phyloP scores from a whole-genome alignment of 2,329 filamentous ascomycete species.

The Dactylonectria estremocensis region DNA sequence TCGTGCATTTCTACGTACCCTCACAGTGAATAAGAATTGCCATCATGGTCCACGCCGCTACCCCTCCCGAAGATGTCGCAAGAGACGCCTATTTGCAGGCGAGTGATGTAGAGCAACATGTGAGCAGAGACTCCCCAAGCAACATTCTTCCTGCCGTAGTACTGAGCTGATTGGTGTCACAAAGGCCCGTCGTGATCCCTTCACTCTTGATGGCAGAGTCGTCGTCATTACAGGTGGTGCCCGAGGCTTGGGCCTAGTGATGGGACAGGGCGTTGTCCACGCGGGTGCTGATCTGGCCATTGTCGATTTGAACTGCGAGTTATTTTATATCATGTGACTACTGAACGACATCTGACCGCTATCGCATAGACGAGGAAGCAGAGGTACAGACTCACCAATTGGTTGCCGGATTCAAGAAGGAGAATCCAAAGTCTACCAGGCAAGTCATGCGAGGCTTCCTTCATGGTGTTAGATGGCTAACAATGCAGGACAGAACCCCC shows the following conservation, averaged over 20 bases:
- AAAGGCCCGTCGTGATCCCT: background rate
- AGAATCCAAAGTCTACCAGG: constrained; percentile 82
- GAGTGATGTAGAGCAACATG: background rate
- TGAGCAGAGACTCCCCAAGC: no score
- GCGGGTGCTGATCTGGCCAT: constrained; percentile 92
- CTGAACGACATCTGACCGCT: background rate
- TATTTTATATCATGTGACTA: no score
- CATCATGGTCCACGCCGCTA: background rate
- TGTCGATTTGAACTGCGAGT: constrained; percentile 90
- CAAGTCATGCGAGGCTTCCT: constrained; percentile 52
- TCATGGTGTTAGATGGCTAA: constrained; percentile 1
- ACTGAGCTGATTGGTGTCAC: background rate
- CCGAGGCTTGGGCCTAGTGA: constrained; percentile 88
- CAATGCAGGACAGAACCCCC: constrained; percentile 68
- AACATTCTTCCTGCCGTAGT: no score
- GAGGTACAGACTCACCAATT: constrained; percentile 81
- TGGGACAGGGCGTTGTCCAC: constrained; percentile 91
- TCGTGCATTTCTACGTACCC: background rate
- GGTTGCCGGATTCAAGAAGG: constrained; percentile 80
- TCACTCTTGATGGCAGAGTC: constrained; percentile 80
- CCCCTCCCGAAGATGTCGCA: background rate
- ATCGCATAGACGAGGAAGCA: constrained; percentile 80
- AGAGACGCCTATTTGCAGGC: background rate
- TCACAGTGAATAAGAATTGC: background rate
- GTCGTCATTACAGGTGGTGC: constrained; percentile 92